Evolutionary conservation across 73 alveolate genomes (phyloP).

Genomic region (Stentor coeruleus): DNA sequence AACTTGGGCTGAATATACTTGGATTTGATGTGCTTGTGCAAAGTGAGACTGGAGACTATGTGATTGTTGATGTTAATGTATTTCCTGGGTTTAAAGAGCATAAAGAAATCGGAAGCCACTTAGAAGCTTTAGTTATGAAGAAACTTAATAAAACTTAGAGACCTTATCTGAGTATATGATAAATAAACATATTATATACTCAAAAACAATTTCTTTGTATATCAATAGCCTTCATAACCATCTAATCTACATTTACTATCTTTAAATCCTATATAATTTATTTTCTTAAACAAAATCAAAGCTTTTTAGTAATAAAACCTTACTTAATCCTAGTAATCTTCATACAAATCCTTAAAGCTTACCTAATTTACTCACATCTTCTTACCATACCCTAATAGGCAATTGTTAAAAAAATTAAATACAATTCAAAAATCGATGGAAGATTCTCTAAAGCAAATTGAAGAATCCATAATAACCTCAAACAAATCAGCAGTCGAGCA

Average conservation of each 20-base stretch:
- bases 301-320: too few relatives aligned
- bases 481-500: neutral
- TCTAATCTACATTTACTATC: too few relatives aligned
- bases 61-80: constrained; percentile 11
- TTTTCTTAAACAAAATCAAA: neutral
- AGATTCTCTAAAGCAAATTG: neutral
- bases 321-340: too few relatives aligned
- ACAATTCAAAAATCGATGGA: constrained; percentile 4
- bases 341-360: too few relatives aligned
- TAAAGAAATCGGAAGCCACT: neutral
- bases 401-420: too few relatives aligned
- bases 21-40: constrained; percentile 30
- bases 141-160: too few relatives aligned
- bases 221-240: too few relatives aligned
- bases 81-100: constrained; percentile 26
- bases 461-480: neutral
- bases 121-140: neutral
- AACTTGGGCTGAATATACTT: neutral
- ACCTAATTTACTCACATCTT: too few relatives aligned
- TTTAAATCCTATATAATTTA: neutral
- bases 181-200: too few relatives aligned
- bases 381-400: too few relatives aligned
- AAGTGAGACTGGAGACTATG: neutral
- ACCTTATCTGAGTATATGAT: too few relatives aligned
- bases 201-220: too few relatives aligned